Conservation (phyloP, 345 rosid species). For the Turnera subulata region DNA sequence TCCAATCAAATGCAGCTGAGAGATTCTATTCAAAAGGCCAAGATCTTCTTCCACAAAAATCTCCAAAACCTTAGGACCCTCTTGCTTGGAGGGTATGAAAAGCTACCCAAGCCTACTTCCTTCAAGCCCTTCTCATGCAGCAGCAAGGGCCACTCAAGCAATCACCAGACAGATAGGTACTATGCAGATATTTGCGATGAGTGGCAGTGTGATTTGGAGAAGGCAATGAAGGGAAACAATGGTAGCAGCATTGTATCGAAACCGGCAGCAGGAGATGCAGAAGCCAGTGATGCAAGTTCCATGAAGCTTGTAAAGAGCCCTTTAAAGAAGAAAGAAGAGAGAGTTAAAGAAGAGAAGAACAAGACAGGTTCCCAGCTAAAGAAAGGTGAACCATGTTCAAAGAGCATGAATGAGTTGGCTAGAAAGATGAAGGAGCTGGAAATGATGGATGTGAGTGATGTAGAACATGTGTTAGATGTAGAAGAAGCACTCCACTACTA, state of each 20-base stretch:
- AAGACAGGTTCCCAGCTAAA: conserved; percentile 17
- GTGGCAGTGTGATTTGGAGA: conserved; percentile 33
- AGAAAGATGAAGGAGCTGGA: conserved; percentile 83
- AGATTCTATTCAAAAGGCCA: conserved; percentile 55
- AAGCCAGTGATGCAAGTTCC: conserved; percentile 16
- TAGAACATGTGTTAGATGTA: conserved; percentile 70
- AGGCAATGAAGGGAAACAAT: conserved; percentile 26
- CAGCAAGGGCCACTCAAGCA: conserved; percentile 13
- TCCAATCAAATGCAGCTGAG: conserved; percentile 38
- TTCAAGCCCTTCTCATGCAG: conserved; percentile 33
- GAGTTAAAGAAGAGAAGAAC: conserved; percentile 26
- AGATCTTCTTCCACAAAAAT: conserved; percentile 45
- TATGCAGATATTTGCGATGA: conserved; percentile 28
- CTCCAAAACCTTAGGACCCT: conserved; percentile 48
- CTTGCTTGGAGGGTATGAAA: conserved; percentile 41
- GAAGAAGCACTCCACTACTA: conserved; percentile 85
- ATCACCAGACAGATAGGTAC: conserved; percentile 24
- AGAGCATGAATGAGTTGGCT: conserved; percentile 37
- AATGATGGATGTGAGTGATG: conserved; percentile 65
- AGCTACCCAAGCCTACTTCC: conserved; percentile 36
- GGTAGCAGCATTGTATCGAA: background rate
- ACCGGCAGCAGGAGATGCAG: conserved; percentile 19
- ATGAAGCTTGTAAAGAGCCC: conserved; percentile 22
- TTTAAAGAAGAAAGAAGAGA: conserved; percentile 28
- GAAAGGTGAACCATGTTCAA: conserved; percentile 17